These are phyloP conservation scores for Meira miltonrushii DNA, from an alignment of 1,284 basidiomycete genomes.

Conservation along the genomic window DNA sequence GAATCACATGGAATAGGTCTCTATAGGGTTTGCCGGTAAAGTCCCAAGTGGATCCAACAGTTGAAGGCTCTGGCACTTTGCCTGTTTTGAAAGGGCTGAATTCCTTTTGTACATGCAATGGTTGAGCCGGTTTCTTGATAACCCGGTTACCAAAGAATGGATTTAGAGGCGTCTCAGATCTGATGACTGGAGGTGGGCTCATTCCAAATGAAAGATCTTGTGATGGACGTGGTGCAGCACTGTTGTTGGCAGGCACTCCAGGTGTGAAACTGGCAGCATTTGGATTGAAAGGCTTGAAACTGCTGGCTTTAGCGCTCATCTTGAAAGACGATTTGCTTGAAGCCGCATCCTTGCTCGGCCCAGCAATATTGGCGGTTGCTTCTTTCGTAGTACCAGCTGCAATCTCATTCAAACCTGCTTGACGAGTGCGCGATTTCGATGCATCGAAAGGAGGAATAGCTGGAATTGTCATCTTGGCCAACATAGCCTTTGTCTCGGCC, in stretches of 20 bases:
- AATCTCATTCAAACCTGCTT: constrained; percentile 21
- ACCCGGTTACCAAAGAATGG: constrained; percentile 78
- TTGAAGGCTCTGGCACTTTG: constrained; percentile 69
- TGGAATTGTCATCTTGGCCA: constrained; percentile 63
- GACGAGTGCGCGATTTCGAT: constrained; percentile 42
- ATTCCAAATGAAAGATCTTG: neutral
- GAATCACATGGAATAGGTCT: constrained; percentile 60
- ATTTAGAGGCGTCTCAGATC: constrained; percentile 57
- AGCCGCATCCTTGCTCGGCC: constrained; percentile 6
- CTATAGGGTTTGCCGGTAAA: constrained; percentile 80
- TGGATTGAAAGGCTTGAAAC: constrained; percentile 63
- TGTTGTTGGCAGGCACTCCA: constrained; percentile 26
- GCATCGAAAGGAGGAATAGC: constrained; percentile 88
- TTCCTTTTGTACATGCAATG: constrained; percentile 80
- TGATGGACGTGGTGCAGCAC: neutral
- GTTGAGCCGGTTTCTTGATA: constrained; percentile 59
- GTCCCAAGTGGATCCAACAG: constrained; percentile 73
- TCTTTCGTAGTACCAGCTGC: constrained; percentile 16
- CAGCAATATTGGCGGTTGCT: constrained; percentile 15
- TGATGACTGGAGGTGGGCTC: neutral
- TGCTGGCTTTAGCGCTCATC: constrained; percentile 71
- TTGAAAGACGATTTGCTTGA: constrained; percentile 61
- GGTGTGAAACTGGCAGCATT: constrained; percentile 57
- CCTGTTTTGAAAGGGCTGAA: constrained; percentile 88
- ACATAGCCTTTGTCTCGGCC: constrained; percentile 45